Evolutionary conservation across 257 asterid species (phyloP).

Genomic region (Primulina tabacum): DNA sequence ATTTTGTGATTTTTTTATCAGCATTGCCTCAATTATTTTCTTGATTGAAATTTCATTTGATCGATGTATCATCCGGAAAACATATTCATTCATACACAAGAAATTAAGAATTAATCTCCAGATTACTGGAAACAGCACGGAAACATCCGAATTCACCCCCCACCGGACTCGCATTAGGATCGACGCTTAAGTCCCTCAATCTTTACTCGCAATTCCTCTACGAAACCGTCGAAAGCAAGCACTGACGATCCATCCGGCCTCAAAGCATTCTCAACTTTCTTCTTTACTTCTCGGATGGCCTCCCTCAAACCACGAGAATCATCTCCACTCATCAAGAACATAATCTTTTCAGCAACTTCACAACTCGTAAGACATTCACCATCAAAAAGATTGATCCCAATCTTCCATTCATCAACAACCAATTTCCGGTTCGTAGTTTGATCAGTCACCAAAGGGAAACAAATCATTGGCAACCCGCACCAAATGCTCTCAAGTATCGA

Average conservation of each 20-base stretch:
- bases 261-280: conserved; percentile 27
- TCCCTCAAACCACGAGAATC: conserved; percentile 31
- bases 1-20: too few relatives aligned
- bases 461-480: conserved; percentile 47
- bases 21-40: too few relatives aligned
- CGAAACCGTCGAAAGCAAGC: conserved; percentile 34
- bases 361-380: conserved; percentile 34
- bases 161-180: too few relatives aligned
- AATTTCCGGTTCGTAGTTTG: conserved; percentile 41
- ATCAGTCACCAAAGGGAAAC: conserved; percentile 38
- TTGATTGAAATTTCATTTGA: too few relatives aligned
- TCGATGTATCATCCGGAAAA: too few relatives aligned
- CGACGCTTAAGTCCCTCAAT: conserved; percentile 3
- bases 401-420: conserved; percentile 49
- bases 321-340: conserved; percentile 34
- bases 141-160: too few relatives aligned
- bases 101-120: too few relatives aligned
- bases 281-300: conserved; percentile 28
- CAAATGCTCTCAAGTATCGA: conserved; percentile 47
- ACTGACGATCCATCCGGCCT: conserved; percentile 31
- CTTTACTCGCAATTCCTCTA: conserved; percentile 36
- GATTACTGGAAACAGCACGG: too few relatives aligned
- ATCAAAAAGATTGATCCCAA: conserved; percentile 49
- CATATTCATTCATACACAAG: too few relatives aligned
- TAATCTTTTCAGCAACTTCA: conserved; percentile 36